Base-by-base conservation (phyloP, 345 rosid genomes). In the Citrus unshiu region DNA sequence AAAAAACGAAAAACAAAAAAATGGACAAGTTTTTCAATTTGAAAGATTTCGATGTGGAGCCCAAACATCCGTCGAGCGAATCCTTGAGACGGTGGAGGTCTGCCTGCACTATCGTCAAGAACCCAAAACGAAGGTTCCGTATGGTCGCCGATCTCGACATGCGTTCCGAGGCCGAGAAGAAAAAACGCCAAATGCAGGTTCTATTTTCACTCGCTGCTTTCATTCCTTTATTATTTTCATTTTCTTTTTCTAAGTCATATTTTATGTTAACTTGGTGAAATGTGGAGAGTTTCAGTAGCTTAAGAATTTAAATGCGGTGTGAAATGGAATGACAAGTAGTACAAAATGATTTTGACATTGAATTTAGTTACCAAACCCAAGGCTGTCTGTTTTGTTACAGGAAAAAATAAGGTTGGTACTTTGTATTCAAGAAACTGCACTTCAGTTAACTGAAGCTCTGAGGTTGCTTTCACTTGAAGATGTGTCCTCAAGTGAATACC, bases 91-190 rank as follows among this genome's bases (percentile, higher is more conserved):
- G 93, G 54, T 93, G 98, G 99, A 88, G 98, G 82, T 73, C 81
- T 0, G 88, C 90, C 5, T 94, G 87, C 21, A 60, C 87, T 71
- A 19, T 94, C 70, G 92, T 93, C 84, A 89, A 86, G 89, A 95
- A 93, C 73, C 92, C 79, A 14, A 86, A 87, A 61, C 89, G 97
- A 21, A 83, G 99, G 70, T 95, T 93, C 83, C 98, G 98, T 40
- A 76, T 68, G 80, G 88, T 89, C 68, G 92, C 88, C 30, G 90
- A 95, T 77, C 97, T 92, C 75, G 89, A 61, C 62, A 92, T 86
- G 80, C 89, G 91, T 37, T 80, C 90, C 57, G 90, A 81, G 74
- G 88, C 78, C 70, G 90, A 89, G 65, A 81, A 78, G 76, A 87
- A 86, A 65, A 91, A 77, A 56, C 88, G 72, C 60, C 54, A 81